Percentiles rank a stretch among this genome's conserved stretches.
phyloP scores from a whole-genome alignment of 371 early-diverging fungal genomes.

The Batkoa obscura region DNA sequence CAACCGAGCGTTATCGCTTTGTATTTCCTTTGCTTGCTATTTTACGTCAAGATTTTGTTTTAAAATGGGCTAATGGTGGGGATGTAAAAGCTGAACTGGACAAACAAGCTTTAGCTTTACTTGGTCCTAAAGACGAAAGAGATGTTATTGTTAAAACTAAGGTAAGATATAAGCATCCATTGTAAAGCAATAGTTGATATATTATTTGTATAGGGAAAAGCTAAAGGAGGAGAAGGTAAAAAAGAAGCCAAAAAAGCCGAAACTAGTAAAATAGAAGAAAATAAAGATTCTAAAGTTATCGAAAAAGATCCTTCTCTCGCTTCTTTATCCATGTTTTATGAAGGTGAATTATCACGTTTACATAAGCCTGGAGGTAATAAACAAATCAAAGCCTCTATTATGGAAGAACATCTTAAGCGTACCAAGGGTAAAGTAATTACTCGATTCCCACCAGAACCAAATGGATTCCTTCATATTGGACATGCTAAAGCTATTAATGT shows the following conservation, averaged over 20 bases:
- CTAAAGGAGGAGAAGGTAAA: slow-evolving; percentile 13
- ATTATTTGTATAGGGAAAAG: slow-evolving; percentile 14
- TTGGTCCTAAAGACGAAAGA: slow-evolving; percentile 92
- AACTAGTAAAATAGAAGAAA: not conserved
- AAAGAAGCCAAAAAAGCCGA: slow-evolving; percentile 6
- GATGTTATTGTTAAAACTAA: slow-evolving; percentile 56
- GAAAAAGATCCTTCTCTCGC: slow-evolving; percentile 7
- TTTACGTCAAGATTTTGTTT: slow-evolving; percentile 35
- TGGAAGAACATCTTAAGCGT: slow-evolving; percentile 78
- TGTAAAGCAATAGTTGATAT: not conserved
- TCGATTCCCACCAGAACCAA: slow-evolving; percentile 99
- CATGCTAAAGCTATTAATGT: slow-evolving; percentile 99
- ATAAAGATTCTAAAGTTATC: not conserved
- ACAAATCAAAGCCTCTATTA: slow-evolving; percentile 83
- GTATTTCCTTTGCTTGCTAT: slow-evolving; percentile 55
- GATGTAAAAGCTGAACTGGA: slow-evolving; percentile 75
- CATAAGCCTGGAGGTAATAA: slow-evolving; percentile 97
- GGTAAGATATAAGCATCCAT: slow-evolving; percentile 11
- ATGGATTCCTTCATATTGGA: slow-evolving; percentile 97
- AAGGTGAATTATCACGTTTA: slow-evolving; percentile 79
- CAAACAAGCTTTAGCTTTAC: slow-evolving; percentile 47
- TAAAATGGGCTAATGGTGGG: slow-evolving; percentile 83
- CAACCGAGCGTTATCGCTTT: slow-evolving; percentile 61
- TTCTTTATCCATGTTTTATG: slow-evolving; percentile 44
- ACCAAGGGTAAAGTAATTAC: slow-evolving; percentile 94